Conservation (phyloP, 2,329 filamentous ascomycete species). For the Podosphaera fusca region DNA sequence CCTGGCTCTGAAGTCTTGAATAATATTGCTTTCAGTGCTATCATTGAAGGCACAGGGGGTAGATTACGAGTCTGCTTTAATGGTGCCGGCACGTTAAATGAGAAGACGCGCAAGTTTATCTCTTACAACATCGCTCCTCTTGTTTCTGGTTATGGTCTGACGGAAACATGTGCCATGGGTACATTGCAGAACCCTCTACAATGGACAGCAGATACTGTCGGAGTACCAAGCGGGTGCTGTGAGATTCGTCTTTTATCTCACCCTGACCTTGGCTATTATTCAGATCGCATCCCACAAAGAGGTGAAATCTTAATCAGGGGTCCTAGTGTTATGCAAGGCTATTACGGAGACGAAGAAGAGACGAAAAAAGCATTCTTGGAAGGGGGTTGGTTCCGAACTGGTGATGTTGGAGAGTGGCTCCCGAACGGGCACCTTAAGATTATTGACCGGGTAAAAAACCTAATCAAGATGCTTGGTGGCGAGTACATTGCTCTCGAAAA, state of each 20-base stretch:
- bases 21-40: conserved; percentile 64
- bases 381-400: conserved; percentile 75
- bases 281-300: conserved; percentile 38
- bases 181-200: conserved; percentile 57
- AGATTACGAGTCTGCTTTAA: conserved; percentile 75
- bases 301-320: conserved; percentile 84
- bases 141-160: conserved; percentile 79
- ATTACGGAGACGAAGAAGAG: conserved; percentile 68
- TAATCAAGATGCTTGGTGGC: conserved; percentile 81
- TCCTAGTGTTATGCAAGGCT: conserved; percentile 45
- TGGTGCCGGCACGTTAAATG: conserved; percentile 69
- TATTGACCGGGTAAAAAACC: conserved; percentile 75
- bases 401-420: conserved; percentile 64
- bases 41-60: conserved; percentile 71
- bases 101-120: conserved; percentile 69
- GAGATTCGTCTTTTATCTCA: conserved; percentile 83
- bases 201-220: conserved; percentile 54
- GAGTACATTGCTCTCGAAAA: conserved; percentile 96
- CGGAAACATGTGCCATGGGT: conserved; percentile 73
- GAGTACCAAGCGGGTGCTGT: conserved; percentile 49
- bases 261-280: conserved; percentile 56
- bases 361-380: conserved; percentile 47
- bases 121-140: conserved; percentile 79
- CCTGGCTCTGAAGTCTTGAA: conserved; percentile 51
- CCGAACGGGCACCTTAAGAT: conserved; percentile 46